Evolutionary conservation across 2,329 filamentous ascomycete genomes (phyloP), one percentile per base, ranked within the genome.

Genomic region (Alternaria atra): DNA sequence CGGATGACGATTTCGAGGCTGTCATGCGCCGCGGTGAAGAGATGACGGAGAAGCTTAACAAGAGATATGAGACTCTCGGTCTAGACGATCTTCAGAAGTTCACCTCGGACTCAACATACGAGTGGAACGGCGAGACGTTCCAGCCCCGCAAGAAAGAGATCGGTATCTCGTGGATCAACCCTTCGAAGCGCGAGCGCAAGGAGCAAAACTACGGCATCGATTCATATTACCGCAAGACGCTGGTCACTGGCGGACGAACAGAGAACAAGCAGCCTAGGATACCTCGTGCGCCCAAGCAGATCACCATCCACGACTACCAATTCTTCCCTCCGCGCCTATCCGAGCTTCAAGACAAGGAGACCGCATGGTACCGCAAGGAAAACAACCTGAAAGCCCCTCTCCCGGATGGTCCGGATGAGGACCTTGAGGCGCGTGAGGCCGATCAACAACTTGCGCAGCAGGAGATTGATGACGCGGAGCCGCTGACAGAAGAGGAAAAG

Each of bases 51-150:
- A 86, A 95, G 77, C 86, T 99, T 42, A 98, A 93, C 76, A 90
- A 92, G 68, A 94, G 93, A 79, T 99, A 98, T 73, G 95, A 98
- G 78, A 97, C 97, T 77, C 89, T 99, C 40, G 95, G 96, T 66
- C 91, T 99, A 30, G 95, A 99, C 77, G 95, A 99, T 69, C 82
- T 99, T 43, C 95, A 99, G 77, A 98, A 98, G 75, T 99, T 99
- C 80, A 95, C 91, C 1, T 97, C 94, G 0, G 95, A 99, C 73
- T 97, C 93, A 55, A 94, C 96, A 0, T 99, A 99, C 73, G 95
- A 98, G 76, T 99, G 96, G 96, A 99, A 99, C 66, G 95, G 95
- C 47, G 90, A 98, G 80, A 94, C 94, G 73, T 99, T 99, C 77
- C 92, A 93, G 54, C 92, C 91, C 60, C 88, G 90, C 17, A 82